Base-by-base conservation (phyloP, 768 basidiomycete species). In the Pleurotus giganteus region DNA sequence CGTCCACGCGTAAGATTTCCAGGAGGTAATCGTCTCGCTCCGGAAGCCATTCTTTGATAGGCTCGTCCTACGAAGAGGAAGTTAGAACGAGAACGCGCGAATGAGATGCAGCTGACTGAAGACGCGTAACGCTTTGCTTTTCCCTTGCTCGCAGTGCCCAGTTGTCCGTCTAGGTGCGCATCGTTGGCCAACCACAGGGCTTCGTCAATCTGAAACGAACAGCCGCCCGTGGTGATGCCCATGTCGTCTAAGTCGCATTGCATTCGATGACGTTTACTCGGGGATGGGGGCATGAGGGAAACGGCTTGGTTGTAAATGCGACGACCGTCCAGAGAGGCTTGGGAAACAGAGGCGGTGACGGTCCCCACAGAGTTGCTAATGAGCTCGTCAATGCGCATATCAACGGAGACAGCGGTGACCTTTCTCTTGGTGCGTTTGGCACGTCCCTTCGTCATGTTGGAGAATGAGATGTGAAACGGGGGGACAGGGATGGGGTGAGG, bases 21-120 rank as follows among this genome's bases (percentile, higher is more conserved):
- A 36, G 45, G 3, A 57, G 34, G 34, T 57, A 57, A 26, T 53
- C n/a, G 11, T 57, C 51, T 4, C 23, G 29, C 3, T 52, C 8
- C 2, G 49, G 39, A 2, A 27, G 13, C 49, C 49, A 57, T 37
- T 45, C 15, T 4, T 24, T 27, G 3, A 56, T n/a, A 1, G 47
- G 34, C 3, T 21, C 4, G 27, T 56, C 54, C 34, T 44, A 45
- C n/a, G 19, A 12, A 45, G 13, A 19, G 15, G 24, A 21, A 21
- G 43, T 45, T 21, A 45, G 17, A 12, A 13, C 15, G 7, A 21
- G 43, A 19, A 15, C 37, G 37, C 21, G 21, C 15, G 24, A 19
- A 26, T 26, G 23, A 13, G 12, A 45, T 26, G 24, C 13, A 21
- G 43, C 23, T 24, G 13, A 45, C 43, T 12, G 43, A 45, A n/a